A percentile compares a stretch with the other conserved stretches of the same genome.
phyloP scores from a whole-genome alignment of 176 grass and related monocot genomes.

The Cenchrus fungigraminus region DNA sequence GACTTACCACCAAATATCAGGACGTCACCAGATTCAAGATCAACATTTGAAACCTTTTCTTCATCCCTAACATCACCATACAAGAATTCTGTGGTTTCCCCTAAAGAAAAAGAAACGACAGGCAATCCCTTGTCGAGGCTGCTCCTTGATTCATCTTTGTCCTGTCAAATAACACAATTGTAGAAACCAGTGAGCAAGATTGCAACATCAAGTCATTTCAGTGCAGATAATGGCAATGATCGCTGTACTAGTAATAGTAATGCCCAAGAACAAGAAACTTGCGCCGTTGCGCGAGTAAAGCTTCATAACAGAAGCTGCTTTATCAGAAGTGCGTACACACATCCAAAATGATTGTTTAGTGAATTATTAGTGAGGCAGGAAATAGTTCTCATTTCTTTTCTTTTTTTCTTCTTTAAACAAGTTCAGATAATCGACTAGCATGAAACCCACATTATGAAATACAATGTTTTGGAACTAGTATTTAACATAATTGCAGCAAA shows the following conservation, averaged over 20 bases:
- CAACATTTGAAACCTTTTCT: slow-evolving; percentile 41
- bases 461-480: neutral
- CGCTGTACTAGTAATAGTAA: neutral
- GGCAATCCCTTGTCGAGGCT: slow-evolving; percentile 52
- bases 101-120: slow-evolving; percentile 65
- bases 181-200: neutral
- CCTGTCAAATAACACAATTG: slow-evolving; percentile 34
- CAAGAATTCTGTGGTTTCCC: slow-evolving; percentile 62
- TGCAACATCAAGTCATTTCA: neutral
- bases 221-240: neutral
- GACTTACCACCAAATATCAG: slow-evolving; percentile 64
- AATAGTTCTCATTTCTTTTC: neutral
- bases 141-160: slow-evolving; percentile 52
- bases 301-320: neutral
- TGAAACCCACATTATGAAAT: neutral
- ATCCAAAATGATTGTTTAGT: neutral
- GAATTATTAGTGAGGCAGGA: neutral
- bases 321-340: neutral
- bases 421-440: neutral
- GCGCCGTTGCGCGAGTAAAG: neutral
- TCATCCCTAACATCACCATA: slow-evolving; percentile 45
- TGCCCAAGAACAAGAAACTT: neutral
- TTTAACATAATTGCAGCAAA: neutral
- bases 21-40: slow-evolving; percentile 68
- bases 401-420: neutral